Base-by-base conservation (phyloP, 352 stramenopile species). In the Phytophthora idaei region DNA sequence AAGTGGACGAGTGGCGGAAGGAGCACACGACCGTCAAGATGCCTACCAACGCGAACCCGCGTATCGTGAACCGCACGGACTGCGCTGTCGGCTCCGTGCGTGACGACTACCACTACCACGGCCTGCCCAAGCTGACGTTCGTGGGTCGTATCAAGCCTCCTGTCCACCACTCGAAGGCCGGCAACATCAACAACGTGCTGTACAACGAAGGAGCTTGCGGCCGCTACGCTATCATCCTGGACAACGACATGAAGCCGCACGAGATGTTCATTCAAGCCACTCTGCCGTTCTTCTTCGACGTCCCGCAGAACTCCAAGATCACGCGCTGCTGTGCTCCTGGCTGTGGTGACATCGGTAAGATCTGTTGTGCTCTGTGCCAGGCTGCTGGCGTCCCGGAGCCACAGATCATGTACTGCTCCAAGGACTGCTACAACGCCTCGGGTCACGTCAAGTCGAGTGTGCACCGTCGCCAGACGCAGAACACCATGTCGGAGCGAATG, bases 231-330 rank as follows among this genome's bases (percentile, higher is more conserved):
- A 85, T 93, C 47, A 93, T 93, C 47, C 62, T 93, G 36, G 85
- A 93, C 69, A 92, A 90, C 64, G 85, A 93, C 65, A 93, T 93
- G 85, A 90, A 90, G 71, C 82, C 82, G 5, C 82, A 90, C 63
- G 76, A 83, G 58, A 89, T 90, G 82, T 90, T 90, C 64, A 76
- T 90, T 46, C 82, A 90, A 61, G 82, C 82, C 0, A 84, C 77
- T 31, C 67, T 90, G 14, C 82, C 82, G 0, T 90, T 90, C 69
- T 90, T 90, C 59, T 90, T 90, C 54, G 83, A 89, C 61, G 69
- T 60, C 5, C 83, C 83, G 14, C 71, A 85, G 64, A 90, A 81
- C 67, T 83, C 83, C 47, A 90, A 90, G 71, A 86, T 88, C 44
- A 83, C 71, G 36, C 77, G 75, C 7, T 92, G 81, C 58, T 77